Evolutionary conservation across 768 basidiomycete genomes (phyloP).

Genomic region (Clitopilus passeckerianus): DNA sequence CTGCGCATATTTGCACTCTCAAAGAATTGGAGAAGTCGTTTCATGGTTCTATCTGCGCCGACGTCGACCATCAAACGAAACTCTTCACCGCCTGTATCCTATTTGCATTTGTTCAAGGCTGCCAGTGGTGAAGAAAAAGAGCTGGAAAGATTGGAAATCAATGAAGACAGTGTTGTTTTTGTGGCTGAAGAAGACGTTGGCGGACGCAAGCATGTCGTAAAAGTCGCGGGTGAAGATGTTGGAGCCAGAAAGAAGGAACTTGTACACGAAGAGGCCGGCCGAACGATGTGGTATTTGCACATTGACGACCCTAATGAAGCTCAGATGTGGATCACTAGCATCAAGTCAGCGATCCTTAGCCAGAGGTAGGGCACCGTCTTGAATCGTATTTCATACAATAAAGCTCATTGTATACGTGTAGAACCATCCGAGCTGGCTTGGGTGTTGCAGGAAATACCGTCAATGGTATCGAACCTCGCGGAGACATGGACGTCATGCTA

Average conservation of each 20-base stretch:
- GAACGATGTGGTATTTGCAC: constrained; percentile 68
- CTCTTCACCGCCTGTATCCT: constrained; percentile 39
- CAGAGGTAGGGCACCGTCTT: constrained; percentile 47
- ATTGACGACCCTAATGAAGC: constrained; percentile 56
- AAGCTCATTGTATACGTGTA: constrained; percentile 18
- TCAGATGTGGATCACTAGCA: constrained; percentile 71
- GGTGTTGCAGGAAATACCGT: constrained; percentile 36
- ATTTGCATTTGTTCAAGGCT: constrained; percentile 74
- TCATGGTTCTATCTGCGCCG: constrained; percentile 54
- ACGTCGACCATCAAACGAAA: constrained; percentile 28
- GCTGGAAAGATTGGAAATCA: constrained; percentile 70
- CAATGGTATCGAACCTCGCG: constrained; percentile 57
- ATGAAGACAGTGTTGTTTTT: constrained; percentile 72
- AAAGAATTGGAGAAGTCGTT: constrained; percentile 67
- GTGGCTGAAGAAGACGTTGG: constrained; percentile 57
- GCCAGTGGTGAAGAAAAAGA: constrained; percentile 56
- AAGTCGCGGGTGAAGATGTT: constrained; percentile 61
- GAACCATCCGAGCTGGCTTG: constrained; percentile 67
- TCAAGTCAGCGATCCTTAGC: constrained; percentile 67
- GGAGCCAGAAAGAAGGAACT: constrained; percentile 41
- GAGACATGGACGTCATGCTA: constrained; percentile 82
- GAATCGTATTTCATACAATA: not conserved
- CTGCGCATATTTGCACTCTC: constrained; percentile 69
- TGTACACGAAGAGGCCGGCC: constrained; percentile 42
- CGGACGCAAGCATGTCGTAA: constrained; percentile 51